Conservation (phyloP, 441 rosid genomes). For the Jatropha podagrica region DNA sequence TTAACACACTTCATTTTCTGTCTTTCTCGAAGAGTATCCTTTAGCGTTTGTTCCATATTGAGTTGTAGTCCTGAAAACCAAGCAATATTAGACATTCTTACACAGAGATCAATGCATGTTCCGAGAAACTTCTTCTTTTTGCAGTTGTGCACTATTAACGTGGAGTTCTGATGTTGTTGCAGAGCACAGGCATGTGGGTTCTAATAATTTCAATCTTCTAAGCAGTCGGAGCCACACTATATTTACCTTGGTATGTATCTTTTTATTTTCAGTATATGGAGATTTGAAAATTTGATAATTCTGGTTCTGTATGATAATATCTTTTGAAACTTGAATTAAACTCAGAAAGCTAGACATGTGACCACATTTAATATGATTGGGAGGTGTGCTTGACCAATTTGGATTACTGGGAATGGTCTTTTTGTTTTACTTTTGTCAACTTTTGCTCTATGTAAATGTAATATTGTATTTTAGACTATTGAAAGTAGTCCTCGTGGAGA, state of each 20-base stretch:
- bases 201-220: slow-evolving; percentile 65
- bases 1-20: neutral
- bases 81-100: slow-evolving; percentile 3
- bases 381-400: slow-evolving; percentile 5
- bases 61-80: slow-evolving; percentile 10
- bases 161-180: slow-evolving; percentile 29
- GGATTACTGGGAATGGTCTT: neutral
- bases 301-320: neutral
- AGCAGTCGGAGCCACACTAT: slow-evolving; percentile 82
- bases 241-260: slow-evolving; percentile 51
- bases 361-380: neutral
- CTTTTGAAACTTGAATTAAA: slow-evolving; percentile 8
- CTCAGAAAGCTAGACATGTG: neutral
- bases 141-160: slow-evolving; percentile 16
- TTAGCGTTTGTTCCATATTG: neutral
- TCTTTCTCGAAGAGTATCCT: neutral
- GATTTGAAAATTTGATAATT: neutral
- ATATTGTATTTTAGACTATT: slow-evolving; percentile 44
- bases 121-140: neutral
- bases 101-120: neutral
- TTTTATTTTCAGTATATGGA: neutral
- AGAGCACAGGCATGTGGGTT: slow-evolving; percentile 80
- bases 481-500: slow-evolving; percentile 62
- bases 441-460: slow-evolving; percentile 17
- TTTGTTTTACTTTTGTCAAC: neutral